Percentiles rank a stretch among this genome's conserved stretches.
phyloP scores from a whole-genome alignment of 1,284 basidiomycete species.

The Pisolithus thermaeus region DNA sequence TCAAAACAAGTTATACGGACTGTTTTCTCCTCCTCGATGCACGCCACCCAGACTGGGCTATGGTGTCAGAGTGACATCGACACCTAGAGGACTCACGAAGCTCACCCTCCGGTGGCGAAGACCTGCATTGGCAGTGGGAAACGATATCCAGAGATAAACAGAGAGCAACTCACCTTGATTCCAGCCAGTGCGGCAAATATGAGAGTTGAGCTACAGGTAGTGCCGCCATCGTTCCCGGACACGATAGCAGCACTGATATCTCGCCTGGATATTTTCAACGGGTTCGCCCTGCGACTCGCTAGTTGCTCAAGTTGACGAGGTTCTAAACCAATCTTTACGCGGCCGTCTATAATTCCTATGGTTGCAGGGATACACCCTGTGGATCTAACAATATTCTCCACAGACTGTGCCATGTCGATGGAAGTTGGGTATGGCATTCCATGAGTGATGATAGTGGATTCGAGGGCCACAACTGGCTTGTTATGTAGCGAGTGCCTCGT shows the following conservation, averaged over 20 bases:
- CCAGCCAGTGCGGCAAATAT: slow-evolving; percentile 78
- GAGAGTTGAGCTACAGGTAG: slow-evolving; percentile 88
- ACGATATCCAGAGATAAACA: background rate
- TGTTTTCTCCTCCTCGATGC: slow-evolving; percentile 85
- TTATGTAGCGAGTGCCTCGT: slow-evolving; percentile 62
- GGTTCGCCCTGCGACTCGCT: slow-evolving; percentile 49
- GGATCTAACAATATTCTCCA: slow-evolving; percentile 76
- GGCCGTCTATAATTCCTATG: slow-evolving; percentile 80
- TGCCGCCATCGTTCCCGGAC: slow-evolving; percentile 71
- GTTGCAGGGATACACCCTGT: slow-evolving; percentile 85
- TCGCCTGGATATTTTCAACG: slow-evolving; percentile 81
- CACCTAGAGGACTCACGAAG: background rate
- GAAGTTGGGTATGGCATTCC: slow-evolving; percentile 84
- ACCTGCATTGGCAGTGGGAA: slow-evolving; percentile 38
- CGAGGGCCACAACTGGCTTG: slow-evolving; percentile 68
- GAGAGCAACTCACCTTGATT: slow-evolving; percentile 53
- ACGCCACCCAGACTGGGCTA: slow-evolving; percentile 75
- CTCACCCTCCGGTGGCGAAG: slow-evolving; percentile 77
- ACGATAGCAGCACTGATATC: slow-evolving; percentile 82
- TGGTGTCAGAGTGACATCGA: slow-evolving; percentile 11
- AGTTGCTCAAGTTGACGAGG: slow-evolving; percentile 64
- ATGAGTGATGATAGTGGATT: slow-evolving; percentile 90
- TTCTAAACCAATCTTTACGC: slow-evolving; percentile 81
- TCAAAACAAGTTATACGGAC: slow-evolving; percentile 40
- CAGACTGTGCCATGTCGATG: slow-evolving; percentile 63